Evolutionary conservation across 495 filamentous ascomycete genomes (phyloP).

Genomic region (Clavariopsis aquatica): DNA sequence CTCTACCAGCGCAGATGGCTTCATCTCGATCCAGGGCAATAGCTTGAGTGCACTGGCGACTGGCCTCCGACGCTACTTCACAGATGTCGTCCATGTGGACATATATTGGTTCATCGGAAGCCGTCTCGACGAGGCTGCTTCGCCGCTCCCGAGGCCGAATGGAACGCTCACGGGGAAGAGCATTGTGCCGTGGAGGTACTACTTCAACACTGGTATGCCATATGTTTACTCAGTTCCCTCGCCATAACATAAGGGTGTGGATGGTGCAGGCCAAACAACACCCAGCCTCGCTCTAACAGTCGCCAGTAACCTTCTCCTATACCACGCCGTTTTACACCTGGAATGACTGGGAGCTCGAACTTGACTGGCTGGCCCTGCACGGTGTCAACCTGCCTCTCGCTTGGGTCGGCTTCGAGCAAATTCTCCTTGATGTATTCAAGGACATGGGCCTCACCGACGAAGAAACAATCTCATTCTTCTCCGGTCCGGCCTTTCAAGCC

Average conservation of each 20-base stretch:
- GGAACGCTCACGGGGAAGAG: slow-evolving; percentile 33
- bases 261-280: no score
- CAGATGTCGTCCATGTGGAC: slow-evolving; percentile 52
- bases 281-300: no score
- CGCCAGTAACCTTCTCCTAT: slow-evolving; percentile 56
- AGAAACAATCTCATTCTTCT: slow-evolving; percentile 52
- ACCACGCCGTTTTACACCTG: slow-evolving; percentile 57
- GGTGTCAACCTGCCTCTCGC: slow-evolving; percentile 57
- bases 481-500: slow-evolving; percentile 56
- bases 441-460: slow-evolving; percentile 52
- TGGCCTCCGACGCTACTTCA: slow-evolving; percentile 55
- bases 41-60: slow-evolving; percentile 51
- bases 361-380: slow-evolving; percentile 58
- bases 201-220: slow-evolving; percentile 50
- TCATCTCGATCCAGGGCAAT: slow-evolving; percentile 51
- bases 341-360: slow-evolving; percentile 57
- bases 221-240: no score
- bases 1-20: slow-evolving; percentile 45
- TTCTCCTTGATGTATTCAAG: slow-evolving; percentile 53
- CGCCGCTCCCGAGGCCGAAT: slow-evolving; percentile 41
- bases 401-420: slow-evolving; percentile 57
- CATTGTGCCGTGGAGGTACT: slow-evolving; percentile 57
- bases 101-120: slow-evolving; percentile 55
- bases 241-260: no score
- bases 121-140: slow-evolving; percentile 42